A percentile compares a stretch with the other conserved stretches of the same genome.
Evolutionary conservation across 305 asterid species (phyloP).

Genomic region (Ruellia speciosa): DNA sequence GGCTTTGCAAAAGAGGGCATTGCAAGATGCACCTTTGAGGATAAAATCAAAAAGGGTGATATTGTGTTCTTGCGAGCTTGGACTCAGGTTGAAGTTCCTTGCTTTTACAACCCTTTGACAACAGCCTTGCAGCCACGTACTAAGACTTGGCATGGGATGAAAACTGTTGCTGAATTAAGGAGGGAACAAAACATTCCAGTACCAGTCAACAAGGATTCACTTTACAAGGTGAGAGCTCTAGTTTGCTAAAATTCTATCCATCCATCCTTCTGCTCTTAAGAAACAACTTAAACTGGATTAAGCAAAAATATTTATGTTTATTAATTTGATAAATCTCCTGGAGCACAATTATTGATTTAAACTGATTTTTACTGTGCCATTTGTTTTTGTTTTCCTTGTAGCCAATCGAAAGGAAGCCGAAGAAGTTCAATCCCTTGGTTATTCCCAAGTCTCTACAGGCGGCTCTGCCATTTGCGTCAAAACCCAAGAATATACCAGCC

Average conservation of each 20-base stretch:
- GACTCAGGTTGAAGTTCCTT: constrained; percentile 95
- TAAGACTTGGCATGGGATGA: constrained; percentile 85
- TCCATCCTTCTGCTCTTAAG: neutral
- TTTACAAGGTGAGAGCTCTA: constrained; percentile 53
- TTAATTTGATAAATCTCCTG: neutral
- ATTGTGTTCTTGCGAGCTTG: constrained; percentile 90
- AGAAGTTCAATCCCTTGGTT: constrained; percentile 77
- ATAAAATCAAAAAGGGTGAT: constrained; percentile 81
- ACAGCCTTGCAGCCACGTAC: constrained; percentile 88
- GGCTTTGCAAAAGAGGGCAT: constrained; percentile 74
- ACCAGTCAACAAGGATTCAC: constrained; percentile 84
- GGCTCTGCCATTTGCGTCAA: constrained; percentile 67
- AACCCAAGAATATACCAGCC: constrained; percentile 63
- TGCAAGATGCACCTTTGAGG: constrained; percentile 96
- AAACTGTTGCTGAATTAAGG: constrained; percentile 82
- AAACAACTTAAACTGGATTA: constrained; percentile 1
- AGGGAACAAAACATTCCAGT: constrained; percentile 60
- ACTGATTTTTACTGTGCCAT: neutral
- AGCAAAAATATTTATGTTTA: neutral
- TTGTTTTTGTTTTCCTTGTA: constrained; percentile 18
- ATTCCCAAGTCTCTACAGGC: constrained; percentile 67
- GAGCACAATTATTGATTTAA: neutral
- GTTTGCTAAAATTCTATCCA: constrained; percentile 1
- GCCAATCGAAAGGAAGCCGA: constrained; percentile 80
- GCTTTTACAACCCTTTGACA: constrained; percentile 75